These are phyloP conservation scores for Hypoxylon sp. DNA, from an alignment of 2,329 filamentous ascomycete genomes.

Conservation along the genomic window DNA sequence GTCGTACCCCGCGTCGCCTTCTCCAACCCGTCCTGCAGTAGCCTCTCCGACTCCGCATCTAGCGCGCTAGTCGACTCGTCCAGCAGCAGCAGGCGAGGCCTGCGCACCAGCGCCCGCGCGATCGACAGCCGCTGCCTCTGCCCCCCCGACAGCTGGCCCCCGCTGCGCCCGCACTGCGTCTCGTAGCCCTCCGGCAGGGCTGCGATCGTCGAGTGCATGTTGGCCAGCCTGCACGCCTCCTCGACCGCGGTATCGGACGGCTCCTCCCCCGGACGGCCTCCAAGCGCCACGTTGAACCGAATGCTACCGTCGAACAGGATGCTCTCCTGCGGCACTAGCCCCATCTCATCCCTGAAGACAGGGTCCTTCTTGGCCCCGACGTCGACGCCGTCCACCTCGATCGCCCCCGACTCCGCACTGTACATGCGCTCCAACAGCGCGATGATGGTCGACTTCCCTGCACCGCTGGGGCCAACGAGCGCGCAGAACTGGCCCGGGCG, in stretches of 20 bases:
- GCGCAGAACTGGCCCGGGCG: conserved; percentile 51
- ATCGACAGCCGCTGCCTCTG: conserved; percentile 82
- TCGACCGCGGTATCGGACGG: conserved; percentile 68
- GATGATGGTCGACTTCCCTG: conserved; percentile 58
- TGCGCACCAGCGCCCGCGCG: conserved; percentile 75
- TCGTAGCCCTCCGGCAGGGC: conserved; percentile 70
- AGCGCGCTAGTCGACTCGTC: conserved; percentile 85
- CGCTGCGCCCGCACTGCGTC: conserved; percentile 74
- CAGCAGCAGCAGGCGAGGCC: conserved; percentile 76
- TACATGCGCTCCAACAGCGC: conserved; percentile 63
- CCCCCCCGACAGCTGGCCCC: conserved; percentile 77
- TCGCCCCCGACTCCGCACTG: conserved; percentile 55
- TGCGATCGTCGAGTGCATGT: conserved; percentile 74
- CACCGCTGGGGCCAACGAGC: conserved; percentile 56
- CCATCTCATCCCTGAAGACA: conserved; percentile 60
- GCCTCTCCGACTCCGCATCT: conserved; percentile 72
- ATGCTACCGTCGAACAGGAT: conserved; percentile 66
- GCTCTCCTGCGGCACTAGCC: conserved; percentile 65
- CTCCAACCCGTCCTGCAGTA: conserved; percentile 73
- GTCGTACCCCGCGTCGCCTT: conserved; percentile 61
- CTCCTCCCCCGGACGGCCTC: conserved; percentile 61
- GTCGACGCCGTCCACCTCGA: conserved; percentile 60
- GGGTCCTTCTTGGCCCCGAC: conserved; percentile 53
- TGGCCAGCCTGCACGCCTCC: conserved; percentile 71
- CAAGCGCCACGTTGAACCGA: conserved; percentile 63